These are phyloP conservation scores for Austropuccinia psidii DNA, from an alignment of 1,284 basidiomycete species.

Conservation along the genomic window DNA sequence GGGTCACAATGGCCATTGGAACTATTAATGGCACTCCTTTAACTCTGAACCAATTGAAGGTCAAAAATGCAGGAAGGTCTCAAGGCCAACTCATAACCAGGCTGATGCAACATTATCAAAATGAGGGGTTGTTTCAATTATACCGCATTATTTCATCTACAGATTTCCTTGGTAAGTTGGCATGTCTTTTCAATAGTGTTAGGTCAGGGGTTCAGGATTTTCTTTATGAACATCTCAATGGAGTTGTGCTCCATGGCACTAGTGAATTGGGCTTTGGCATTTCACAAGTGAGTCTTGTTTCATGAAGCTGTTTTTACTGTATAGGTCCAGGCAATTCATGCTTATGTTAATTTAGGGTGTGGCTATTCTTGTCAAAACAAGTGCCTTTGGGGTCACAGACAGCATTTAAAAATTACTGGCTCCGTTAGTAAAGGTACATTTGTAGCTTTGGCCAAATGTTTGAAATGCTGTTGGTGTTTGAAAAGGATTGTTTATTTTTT, in stretches of 20 bases:
- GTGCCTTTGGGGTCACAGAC: constrained; percentile 91
- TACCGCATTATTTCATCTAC: constrained; percentile 95
- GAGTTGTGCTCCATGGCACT: constrained; percentile 94
- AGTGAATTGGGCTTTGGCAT: constrained; percentile 94
- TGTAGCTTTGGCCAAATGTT: too few species aligned
- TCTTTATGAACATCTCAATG: constrained; percentile 98
- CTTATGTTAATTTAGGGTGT: too few species aligned
- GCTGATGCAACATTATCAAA: constrained; percentile 84
- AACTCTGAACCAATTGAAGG: constrained; percentile 84
- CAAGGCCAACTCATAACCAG: constrained; percentile 74
- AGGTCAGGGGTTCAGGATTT: constrained; percentile 98
- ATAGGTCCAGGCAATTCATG: too few species aligned
- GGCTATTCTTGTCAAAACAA: constrained; percentile 97
- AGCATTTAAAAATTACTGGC: constrained; percentile 92
- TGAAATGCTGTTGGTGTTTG: too few species aligned
- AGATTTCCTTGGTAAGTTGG: constrained; percentile 76
- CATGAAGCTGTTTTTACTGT: not conserved
- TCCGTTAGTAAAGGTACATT: constrained; percentile 83
- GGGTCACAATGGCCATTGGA: constrained; percentile 90
- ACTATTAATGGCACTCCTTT: constrained; percentile 97
- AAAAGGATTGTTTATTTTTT: constrained; percentile 77
- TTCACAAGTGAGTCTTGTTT: constrained; percentile 62
- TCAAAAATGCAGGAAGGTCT: constrained; percentile 88
- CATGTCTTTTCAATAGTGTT: constrained; percentile 96
- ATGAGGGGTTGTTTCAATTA: constrained; percentile 86